Conservation (phyloP, 2,329 filamentous ascomycete genomes). For the Calonectria henricotiae region DNA sequence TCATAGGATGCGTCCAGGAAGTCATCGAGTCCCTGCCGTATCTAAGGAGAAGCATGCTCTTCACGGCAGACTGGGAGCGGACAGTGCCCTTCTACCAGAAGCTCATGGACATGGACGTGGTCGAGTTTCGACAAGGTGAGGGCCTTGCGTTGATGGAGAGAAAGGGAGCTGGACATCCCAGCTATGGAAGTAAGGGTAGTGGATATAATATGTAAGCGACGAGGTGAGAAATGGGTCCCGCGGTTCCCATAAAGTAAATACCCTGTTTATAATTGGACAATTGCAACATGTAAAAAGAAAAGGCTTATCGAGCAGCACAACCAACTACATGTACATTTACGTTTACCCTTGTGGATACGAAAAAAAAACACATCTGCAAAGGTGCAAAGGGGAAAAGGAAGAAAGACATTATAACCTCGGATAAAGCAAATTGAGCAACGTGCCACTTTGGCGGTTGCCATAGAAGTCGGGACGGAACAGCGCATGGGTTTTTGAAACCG, state of each 20-base stretch:
- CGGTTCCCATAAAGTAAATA: background rate
- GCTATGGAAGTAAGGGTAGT: slow-evolving; percentile 36
- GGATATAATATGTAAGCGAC: slow-evolving; percentile 23
- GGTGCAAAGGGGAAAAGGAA: slow-evolving; percentile 15
- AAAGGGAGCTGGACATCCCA: slow-evolving; percentile 49
- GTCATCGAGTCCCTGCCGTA: slow-evolving; percentile 67
- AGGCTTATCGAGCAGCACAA: slow-evolving; percentile 4
- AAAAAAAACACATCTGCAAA: background rate
- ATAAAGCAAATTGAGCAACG: slow-evolving; percentile 12
- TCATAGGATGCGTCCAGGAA: slow-evolving; percentile 73
- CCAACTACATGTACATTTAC: slow-evolving; percentile 1
- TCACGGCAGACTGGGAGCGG: slow-evolving; percentile 59
- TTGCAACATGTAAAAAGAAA: slow-evolving; percentile 20
- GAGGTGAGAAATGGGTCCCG: background rate
- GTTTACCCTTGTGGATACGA: slow-evolving; percentile 3
- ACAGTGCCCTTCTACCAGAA: slow-evolving; percentile 57
- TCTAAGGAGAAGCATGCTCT: slow-evolving; percentile 70
- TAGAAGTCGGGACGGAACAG: background rate
- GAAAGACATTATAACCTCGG: slow-evolving; percentile 26
- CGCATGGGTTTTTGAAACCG: slow-evolving; percentile 13
- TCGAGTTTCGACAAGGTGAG: slow-evolving; percentile 45
- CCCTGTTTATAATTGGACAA: slow-evolving; percentile 24
- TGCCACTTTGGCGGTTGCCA: slow-evolving; percentile 27
- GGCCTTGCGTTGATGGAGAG: slow-evolving; percentile 52
- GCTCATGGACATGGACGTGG: slow-evolving; percentile 54